phyloP scores from a whole-genome alignment of 1,284 basidiomycete species.

The Sparassis latifolia region DNA sequence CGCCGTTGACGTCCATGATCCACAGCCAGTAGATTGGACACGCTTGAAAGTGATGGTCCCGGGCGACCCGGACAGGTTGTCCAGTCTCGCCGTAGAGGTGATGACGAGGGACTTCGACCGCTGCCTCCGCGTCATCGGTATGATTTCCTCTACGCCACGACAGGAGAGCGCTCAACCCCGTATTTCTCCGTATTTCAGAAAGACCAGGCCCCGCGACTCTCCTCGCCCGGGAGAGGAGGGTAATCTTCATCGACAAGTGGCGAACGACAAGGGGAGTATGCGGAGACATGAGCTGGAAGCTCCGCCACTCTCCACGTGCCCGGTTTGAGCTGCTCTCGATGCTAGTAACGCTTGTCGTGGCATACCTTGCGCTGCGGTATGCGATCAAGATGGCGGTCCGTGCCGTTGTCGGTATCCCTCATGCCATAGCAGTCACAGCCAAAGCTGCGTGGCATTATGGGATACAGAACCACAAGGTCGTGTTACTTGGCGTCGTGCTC shows the following conservation, averaged over 20 bases:
- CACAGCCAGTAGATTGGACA: neutral
- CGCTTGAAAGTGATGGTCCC: neutral
- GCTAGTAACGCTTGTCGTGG: too few species aligned
- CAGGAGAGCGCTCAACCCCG: neutral
- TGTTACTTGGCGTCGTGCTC: neutral
- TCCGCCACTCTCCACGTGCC: too few species aligned
- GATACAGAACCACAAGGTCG: neutral
- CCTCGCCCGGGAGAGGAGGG: neutral
- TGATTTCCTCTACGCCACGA: neutral
- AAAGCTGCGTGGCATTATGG: neutral
- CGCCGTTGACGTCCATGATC: neutral
- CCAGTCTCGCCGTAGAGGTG: neutral
- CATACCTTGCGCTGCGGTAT: too few species aligned
- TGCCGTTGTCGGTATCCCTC: neutral
- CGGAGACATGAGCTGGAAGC: too few species aligned
- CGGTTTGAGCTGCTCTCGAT: too few species aligned
- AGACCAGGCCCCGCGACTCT: neutral
- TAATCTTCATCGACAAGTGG: neutral
- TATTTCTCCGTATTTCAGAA: neutral
- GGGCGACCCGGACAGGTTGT: neutral
- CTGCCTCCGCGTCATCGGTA: slow-evolving; percentile 1
- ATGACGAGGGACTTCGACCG: neutral
- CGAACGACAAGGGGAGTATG: too few species aligned
- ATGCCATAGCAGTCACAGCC: neutral
- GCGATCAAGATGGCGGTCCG: neutral